These are phyloP conservation scores for Phytophthora melonis DNA, from an alignment of 352 stramenopile genomes.

Conservation along the genomic window DNA sequence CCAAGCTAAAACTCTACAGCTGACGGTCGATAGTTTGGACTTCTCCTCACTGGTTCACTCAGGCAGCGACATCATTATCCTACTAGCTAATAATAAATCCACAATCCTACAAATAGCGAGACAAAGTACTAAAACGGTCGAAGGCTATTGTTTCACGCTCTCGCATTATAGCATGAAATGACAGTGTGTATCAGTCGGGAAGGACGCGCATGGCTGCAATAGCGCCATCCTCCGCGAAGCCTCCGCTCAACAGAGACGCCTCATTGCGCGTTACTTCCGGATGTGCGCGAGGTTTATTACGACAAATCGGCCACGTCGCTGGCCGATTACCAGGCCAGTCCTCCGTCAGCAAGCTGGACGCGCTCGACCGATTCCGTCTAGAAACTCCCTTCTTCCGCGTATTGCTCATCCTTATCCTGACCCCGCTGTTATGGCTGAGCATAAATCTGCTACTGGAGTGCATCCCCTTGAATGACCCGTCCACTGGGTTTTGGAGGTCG, in stretches of 20 bases:
- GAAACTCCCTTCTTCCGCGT: conserved; percentile 8
- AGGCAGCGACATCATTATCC: conserved; percentile 22
- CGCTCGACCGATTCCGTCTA: conserved; percentile 28
- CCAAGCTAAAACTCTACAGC: conserved; percentile 22
- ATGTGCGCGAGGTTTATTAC: not conserved
- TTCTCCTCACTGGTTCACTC: conserved; percentile 19
- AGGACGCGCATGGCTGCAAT: conserved; percentile 1
- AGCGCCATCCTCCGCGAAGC: not conserved
- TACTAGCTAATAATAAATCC: no score
- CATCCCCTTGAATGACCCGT: conserved; percentile 35
- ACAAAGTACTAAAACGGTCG: not conserved
- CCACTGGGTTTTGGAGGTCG: conserved; percentile 23
- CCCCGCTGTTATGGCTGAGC: conserved; percentile 35
- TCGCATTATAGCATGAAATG: no score
- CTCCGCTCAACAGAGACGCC: not conserved
- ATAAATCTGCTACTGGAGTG: conserved; percentile 42
- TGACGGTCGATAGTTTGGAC: conserved; percentile 17
- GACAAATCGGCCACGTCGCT: not conserved
- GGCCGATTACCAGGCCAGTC: conserved; percentile 35
- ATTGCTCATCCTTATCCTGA: conserved; percentile 27
- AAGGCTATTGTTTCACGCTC: no score
- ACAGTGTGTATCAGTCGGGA: not conserved
- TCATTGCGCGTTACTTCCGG: not conserved
- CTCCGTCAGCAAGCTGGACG: conserved; percentile 47
- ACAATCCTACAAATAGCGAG: not conserved